Conservation (phyloP, 495 filamentous ascomycete genomes). For the Xylaria telfairii region DNA sequence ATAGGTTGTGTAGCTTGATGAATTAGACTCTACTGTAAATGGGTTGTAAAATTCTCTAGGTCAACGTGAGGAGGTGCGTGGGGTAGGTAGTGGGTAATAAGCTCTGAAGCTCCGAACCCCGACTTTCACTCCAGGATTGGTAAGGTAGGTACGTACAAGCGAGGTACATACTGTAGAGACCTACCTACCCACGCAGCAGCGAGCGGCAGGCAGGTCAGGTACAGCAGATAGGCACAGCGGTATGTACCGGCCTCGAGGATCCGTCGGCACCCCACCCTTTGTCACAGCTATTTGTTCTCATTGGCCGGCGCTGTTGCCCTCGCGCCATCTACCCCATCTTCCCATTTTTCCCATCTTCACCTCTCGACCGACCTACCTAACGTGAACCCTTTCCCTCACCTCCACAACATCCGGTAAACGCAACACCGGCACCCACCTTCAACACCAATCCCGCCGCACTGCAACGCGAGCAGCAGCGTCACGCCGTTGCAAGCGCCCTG, state of each 20-base stretch:
- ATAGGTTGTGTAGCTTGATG: background rate
- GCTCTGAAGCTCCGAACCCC: background rate
- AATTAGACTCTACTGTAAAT: background rate
- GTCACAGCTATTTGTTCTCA: constrained; percentile 3
- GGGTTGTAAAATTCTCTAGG: background rate
- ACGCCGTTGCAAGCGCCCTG: background rate
- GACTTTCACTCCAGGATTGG: too few species aligned
- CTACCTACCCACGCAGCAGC: too few species aligned
- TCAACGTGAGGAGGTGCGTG: background rate
- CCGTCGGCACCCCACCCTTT: constrained; percentile 9
- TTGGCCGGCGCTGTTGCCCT: background rate
- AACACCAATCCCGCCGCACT: background rate
- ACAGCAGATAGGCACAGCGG: background rate
- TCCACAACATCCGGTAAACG: constrained; percentile 8
- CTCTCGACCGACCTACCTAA: constrained; percentile 16
- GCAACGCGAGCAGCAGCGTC: background rate
- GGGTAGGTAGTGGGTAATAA: background rate
- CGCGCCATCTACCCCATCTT: constrained; percentile 23
- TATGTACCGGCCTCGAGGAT: background rate
- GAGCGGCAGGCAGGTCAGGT: background rate
- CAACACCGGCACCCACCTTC: background rate
- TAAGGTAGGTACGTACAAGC: too few species aligned
- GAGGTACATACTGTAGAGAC: too few species aligned
- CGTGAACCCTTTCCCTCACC: constrained; percentile 16
- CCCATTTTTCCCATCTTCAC: constrained; percentile 23